Evolutionary conservation across 352 stramenopile genomes (phyloP), one percentile per base, ranked within the genome.

Genomic region (Pythium periplocum): DNA sequence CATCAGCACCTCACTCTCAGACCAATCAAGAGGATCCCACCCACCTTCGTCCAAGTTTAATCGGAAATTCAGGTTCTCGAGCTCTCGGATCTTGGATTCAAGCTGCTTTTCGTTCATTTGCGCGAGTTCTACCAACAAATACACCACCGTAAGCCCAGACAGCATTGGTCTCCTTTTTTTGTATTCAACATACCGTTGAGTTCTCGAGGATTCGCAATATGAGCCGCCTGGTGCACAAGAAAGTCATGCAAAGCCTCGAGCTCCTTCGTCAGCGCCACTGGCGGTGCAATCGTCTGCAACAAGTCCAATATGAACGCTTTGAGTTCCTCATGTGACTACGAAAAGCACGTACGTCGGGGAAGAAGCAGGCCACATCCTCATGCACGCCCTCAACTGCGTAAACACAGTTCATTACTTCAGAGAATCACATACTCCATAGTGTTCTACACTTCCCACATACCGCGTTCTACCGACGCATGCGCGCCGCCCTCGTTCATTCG

Each of bases 1-100:
- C 12, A 51, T 52, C 46, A 49, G 26, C 44, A 7, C 11, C 26
- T 33, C 26, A 5, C 7, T 49, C 31, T 49, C 7, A n/a, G 31
- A 36, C 34, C 32, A 43, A 11, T 10, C 11, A 53, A 34, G 8
- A 6, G 33, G 12, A 43, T 6, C 34, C 7, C 4, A 6, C 6
- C 4, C 34, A 87, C 79, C 74, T 83, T 91, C 81, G 30, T 91
- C 81, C 26, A 88, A 69, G 51, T 91, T 87, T 9, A 91, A 71
- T 3, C 78, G 66, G 53, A 91, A 91, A 57, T 91, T 89, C 70
- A 74, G 86, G 55, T 91, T 91, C 57, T 87, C 74, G 6, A 91
- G 75, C 58, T 89, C 81, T n/a, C 81, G 75, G 41, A 85, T 75
- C 51, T 84, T 83, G 45, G 63, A 61, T 5, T 89, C 81, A 31